Base-by-base conservation (phyloP, 2,329 filamentous ascomycete genomes). In the Scedosporium boydii region DNA sequence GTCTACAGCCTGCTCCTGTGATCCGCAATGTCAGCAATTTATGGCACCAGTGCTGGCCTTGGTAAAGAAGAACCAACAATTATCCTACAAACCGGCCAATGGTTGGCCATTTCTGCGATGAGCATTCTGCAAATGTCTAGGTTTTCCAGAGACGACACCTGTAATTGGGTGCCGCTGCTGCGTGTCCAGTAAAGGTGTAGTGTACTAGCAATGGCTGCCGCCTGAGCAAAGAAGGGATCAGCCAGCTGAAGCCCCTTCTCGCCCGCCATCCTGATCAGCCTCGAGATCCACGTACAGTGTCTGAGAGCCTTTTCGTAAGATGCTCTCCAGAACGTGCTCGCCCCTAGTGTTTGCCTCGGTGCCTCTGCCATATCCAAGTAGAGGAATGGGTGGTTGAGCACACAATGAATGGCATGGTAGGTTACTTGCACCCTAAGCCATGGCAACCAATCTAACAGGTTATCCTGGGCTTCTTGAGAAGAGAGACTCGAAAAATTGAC, bases 151-250 rank as follows among this genome's bases (percentile, higher is more conserved):
- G n/a, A n/a, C n/a, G n/a, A n/a, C n/a, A n/a, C n/a, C n/a, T n/a
- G n/a, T n/a, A n/a, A n/a, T n/a, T n/a, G n/a, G n/a, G n/a, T n/a
- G n/a, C n/a, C n/a, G n/a, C n/a, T n/a, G n/a, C n/a, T n/a, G n/a
- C n/a, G n/a, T n/a, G n/a, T n/a, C n/a, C n/a, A 82, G 65, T 82
- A 82, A 0, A 82, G 71, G 61, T 82, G 80, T 2, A 82, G 78
- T 0, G 79, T 82, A 0, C 80, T 80, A 0, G 80, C 80, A 42
- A 82, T 80, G 3, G 79, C 79, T 0, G 79, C 78, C 1, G 75
- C 75, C 53, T 82, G 79, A 0, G 77, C 80, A 41, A 82, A 80
- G 67, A 82, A 82, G 0, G 80, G 80, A 65, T 82, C 80, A 3
- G 76, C 76, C 6, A 82, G 70, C 3, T 74, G 74, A 9, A 82